Evolutionary conservation across 495 filamentous ascomycete genomes (phyloP).

Genomic region (Saxophila tyrrhenica): DNA sequence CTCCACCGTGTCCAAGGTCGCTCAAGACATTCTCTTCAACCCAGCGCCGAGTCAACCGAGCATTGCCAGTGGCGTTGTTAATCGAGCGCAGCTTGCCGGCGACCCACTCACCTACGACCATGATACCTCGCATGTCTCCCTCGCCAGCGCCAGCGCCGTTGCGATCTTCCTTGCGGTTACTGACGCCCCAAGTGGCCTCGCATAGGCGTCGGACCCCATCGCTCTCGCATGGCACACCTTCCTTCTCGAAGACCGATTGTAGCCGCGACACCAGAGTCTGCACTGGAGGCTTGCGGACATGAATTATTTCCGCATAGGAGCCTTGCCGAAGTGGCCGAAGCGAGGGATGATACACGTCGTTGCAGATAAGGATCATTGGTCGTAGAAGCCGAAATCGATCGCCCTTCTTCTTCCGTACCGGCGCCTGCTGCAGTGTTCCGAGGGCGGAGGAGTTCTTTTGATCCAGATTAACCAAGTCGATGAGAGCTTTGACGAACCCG

Average conservation of each 20-base stretch:
- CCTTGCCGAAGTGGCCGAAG: slow-evolving; percentile 73
- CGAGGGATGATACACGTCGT: slow-evolving; percentile 91
- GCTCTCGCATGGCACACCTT: slow-evolving; percentile 73
- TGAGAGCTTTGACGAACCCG: slow-evolving; percentile 88
- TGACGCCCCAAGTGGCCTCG: slow-evolving; percentile 86
- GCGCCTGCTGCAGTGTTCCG: slow-evolving; percentile 25
- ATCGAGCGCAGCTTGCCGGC: slow-evolving; percentile 63
- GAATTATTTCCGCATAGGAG: slow-evolving; percentile 76
- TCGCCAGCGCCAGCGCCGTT: slow-evolving; percentile 50
- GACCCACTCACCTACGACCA: slow-evolving; percentile 93
- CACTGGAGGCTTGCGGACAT: slow-evolving; percentile 76
- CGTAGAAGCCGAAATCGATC: slow-evolving; percentile 77
- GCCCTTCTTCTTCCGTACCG: slow-evolving; percentile 47
- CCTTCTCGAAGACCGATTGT: slow-evolving; percentile 70
- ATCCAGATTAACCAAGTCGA: slow-evolving; percentile 75
- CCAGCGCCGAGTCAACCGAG: slow-evolving; percentile 64
- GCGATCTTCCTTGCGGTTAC: slow-evolving; percentile 47
- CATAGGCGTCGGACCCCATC: slow-evolving; percentile 83
- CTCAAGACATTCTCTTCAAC: slow-evolving; percentile 66
- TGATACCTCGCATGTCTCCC: slow-evolving; percentile 81
- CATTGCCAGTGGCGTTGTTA: slow-evolving; percentile 22
- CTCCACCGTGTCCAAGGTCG: slow-evolving; percentile 60
- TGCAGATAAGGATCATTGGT: slow-evolving; percentile 88
- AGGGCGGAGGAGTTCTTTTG: slow-evolving; percentile 54
- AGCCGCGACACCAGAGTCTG: slow-evolving; percentile 76